phyloP scores from a whole-genome alignment of 2,329 filamentous ascomycete species.

The Ceratocystis papillata region DNA sequence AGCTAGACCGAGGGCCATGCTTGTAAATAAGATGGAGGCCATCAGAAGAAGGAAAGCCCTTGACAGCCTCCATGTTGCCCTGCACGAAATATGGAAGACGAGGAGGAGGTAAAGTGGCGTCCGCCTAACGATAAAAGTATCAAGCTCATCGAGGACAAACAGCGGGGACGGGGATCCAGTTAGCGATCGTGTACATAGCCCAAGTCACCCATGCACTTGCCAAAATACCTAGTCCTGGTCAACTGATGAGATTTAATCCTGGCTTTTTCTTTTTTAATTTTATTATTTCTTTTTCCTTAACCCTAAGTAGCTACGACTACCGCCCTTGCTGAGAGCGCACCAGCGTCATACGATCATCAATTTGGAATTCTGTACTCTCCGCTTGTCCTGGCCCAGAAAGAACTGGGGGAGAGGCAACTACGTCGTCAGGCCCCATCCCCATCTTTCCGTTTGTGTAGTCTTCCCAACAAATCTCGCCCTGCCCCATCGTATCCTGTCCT shows the following conservation, averaged over 20 bases:
- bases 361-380: background rate
- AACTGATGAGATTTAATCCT: background rate
- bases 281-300: background rate
- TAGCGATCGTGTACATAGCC: too few species aligned
- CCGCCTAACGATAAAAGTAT: conserved; percentile 1
- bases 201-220: background rate
- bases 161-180: background rate
- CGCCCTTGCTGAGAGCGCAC: background rate
- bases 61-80: background rate
- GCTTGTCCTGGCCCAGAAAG: background rate
- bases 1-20: too few species aligned
- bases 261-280: background rate
- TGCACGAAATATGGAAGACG: background rate
- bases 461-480: too few species aligned
- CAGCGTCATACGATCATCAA: background rate
- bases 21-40: too few species aligned
- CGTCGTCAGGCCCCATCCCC: background rate
- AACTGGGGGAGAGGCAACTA: too few species aligned
- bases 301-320: background rate
- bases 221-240: background rate
- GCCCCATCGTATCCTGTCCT: too few species aligned
- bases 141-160: background rate
- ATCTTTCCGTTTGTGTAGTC: too few species aligned
- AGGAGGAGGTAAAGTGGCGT: background rate
- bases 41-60: background rate